Evolutionary conservation across 257 asterid species (phyloP).

Genomic region (Craterostigma plantagineum): DNA sequence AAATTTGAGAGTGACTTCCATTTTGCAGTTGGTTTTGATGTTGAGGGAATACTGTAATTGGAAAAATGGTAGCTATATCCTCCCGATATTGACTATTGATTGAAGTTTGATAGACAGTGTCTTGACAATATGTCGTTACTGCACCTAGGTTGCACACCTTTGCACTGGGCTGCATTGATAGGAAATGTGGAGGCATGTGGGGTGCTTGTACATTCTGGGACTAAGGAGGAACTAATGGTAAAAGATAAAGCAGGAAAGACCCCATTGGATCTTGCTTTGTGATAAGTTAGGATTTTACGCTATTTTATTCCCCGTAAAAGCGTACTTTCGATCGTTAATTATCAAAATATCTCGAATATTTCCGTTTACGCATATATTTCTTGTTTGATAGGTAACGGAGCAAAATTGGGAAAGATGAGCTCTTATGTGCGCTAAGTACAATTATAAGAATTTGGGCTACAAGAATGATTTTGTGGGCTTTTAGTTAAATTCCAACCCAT

Average conservation of each 20-base stretch:
- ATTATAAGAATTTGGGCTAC: no score
- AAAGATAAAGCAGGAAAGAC: constrained; percentile 73
- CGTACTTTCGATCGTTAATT: no score
- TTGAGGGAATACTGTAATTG: background rate
- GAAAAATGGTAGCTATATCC: background rate
- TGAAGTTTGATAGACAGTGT: background rate
- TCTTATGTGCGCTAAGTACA: no score
- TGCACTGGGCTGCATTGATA: constrained; percentile 95
- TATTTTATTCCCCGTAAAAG: no score
- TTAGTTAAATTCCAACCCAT: no score
- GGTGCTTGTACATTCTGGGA: constrained; percentile 82
- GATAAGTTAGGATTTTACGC: no score
- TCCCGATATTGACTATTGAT: background rate
- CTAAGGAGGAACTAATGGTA: constrained; percentile 51
- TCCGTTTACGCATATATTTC: no score
- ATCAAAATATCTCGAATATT: no score
- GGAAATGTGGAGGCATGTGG: constrained; percentile 87
- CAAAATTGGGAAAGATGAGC: no score
- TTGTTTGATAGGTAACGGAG: no score
- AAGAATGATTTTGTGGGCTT: no score
- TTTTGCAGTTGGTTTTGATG: constrained; percentile 1
- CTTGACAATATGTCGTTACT: constrained; percentile 9
- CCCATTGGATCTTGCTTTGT: constrained; percentile 85
- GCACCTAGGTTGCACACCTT: constrained; percentile 79
- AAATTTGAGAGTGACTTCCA: background rate